Conservation (phyloP, 1,139 yeast genomes). For the Blastobotrys petasosporus region DNA sequence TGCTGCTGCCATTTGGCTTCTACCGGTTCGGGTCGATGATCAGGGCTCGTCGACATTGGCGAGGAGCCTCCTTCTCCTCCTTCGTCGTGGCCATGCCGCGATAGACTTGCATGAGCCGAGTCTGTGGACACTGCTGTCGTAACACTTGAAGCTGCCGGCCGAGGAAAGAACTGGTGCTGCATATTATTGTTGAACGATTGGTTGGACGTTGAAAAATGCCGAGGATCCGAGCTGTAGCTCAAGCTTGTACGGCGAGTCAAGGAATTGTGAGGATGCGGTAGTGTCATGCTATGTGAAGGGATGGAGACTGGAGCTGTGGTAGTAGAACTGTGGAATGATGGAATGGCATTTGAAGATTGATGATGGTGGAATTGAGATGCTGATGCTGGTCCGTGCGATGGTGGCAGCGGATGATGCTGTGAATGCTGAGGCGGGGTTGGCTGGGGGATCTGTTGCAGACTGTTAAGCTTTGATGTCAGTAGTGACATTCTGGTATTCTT, state of each 20-base stretch:
- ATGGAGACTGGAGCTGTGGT: background rate
- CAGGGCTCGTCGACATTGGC: slow-evolving; percentile 4
- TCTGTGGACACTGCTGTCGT: slow-evolving; percentile 30
- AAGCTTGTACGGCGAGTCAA: slow-evolving; percentile 6
- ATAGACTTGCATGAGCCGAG: slow-evolving; percentile 2
- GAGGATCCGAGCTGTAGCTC: slow-evolving; percentile 11
- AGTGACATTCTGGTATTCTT: slow-evolving; percentile 14
- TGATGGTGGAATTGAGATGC: no score
- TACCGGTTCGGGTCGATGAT: slow-evolving; percentile 2
- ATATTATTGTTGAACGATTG: slow-evolving; percentile 5
- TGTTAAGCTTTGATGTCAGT: slow-evolving; percentile 13
- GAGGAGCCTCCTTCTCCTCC: background rate
- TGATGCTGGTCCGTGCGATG: no score
- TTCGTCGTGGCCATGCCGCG: background rate
- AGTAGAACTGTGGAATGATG: no score
- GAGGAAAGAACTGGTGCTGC: slow-evolving; percentile 24
- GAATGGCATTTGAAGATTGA: no score
- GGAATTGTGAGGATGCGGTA: slow-evolving; percentile 8
- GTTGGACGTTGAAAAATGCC: slow-evolving; percentile 11
- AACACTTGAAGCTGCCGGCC: slow-evolving; percentile 21
- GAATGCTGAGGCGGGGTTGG: background rate
- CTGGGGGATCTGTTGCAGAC: slow-evolving; percentile 8
- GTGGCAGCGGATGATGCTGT: no score
- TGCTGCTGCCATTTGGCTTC: slow-evolving; percentile 5
- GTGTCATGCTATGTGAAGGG: slow-evolving; percentile 2